A percentile compares a stretch with the other conserved stretches of the same genome.
These are phyloP conservation scores for Plasmodium gonderi DNA, from an alignment of 169 alveolate genomes.

Conservation along the genomic window DNA sequence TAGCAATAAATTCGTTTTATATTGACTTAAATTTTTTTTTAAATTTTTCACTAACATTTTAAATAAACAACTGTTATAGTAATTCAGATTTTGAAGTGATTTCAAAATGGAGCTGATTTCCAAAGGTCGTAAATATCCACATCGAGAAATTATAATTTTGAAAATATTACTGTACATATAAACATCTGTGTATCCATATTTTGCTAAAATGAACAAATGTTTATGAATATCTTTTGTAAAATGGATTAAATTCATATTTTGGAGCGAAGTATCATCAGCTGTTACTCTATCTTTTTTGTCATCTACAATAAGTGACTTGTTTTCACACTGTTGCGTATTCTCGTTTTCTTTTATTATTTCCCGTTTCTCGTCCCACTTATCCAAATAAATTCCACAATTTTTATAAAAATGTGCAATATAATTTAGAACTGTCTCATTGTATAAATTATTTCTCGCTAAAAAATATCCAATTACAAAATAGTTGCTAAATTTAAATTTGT, in stretches of 20 bases:
- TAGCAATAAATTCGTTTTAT: conserved; percentile 25
- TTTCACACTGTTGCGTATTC: not conserved
- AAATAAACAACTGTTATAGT: conserved; percentile 39
- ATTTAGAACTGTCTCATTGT: conserved; percentile 12
- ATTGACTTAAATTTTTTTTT: conserved; percentile 55
- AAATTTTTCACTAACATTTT: conserved; percentile 2
- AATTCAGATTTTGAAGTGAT: conserved; percentile 44
- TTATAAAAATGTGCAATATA: conserved; percentile 24
- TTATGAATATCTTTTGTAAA: conserved; percentile 23
- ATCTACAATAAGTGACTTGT: not conserved
- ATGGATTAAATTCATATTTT: not conserved
- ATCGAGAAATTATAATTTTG: conserved; percentile 2
- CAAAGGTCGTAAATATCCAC: conserved; percentile 21
- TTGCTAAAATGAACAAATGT: conserved; percentile 32
- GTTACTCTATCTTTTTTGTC: not conserved
- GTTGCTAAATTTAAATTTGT: not conserved
- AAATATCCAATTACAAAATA: conserved; percentile 41
- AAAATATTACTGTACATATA: conserved; percentile 18
- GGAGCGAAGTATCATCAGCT: not conserved
- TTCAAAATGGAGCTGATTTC: conserved; percentile 53
- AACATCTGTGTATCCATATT: conserved; percentile 41
- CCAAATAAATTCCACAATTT: conserved; percentile 3
- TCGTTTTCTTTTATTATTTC: too few species aligned
- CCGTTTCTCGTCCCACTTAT: not conserved
- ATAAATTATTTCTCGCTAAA: conserved; percentile 59